phyloP scores from a whole-genome alignment of 257 asterid genomes.

The Plantago major region DNA sequence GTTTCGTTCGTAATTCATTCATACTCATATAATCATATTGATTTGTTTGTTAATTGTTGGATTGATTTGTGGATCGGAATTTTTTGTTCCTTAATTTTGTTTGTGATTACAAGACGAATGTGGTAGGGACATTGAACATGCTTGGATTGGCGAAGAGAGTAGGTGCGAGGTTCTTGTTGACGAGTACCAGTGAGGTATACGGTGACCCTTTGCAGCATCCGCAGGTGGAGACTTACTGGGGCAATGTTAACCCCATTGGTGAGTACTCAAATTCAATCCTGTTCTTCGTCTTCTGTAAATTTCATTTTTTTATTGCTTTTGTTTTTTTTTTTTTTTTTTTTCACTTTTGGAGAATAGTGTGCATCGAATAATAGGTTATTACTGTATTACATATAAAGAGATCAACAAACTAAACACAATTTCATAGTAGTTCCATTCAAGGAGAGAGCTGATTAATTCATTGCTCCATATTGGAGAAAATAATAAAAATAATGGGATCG shows the following conservation, averaged over 20 bases:
- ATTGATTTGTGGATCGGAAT: neutral
- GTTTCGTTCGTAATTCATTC: too few species aligned
- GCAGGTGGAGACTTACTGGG: constrained; percentile 96
- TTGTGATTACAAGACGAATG: constrained; percentile 81
- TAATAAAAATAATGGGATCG: too few species aligned
- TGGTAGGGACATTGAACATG: constrained; percentile 96
- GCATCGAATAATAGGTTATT: too few species aligned
- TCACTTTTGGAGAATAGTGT: too few species aligned
- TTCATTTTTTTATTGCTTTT: neutral
- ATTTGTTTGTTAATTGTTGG: neutral
- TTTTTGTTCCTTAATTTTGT: constrained; percentile 29
- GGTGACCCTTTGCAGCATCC: constrained; percentile 96
- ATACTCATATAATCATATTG: neutral
- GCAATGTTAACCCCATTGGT: constrained; percentile 98
- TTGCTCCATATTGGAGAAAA: too few species aligned
- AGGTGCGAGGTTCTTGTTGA: constrained; percentile 95
- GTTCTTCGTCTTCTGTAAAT: neutral
- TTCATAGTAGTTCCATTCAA: too few species aligned
- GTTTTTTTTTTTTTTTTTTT: too few species aligned
- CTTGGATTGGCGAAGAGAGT: constrained; percentile 95
- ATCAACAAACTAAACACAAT: too few species aligned
- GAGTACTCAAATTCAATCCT: neutral
- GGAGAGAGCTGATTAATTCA: too few species aligned
- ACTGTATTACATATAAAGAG: too few species aligned
- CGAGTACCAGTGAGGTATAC: constrained; percentile 98